These are phyloP conservation scores for Trichothecium roseum DNA, from an alignment of 2,329 filamentous ascomycete species.

Conservation along the genomic window DNA sequence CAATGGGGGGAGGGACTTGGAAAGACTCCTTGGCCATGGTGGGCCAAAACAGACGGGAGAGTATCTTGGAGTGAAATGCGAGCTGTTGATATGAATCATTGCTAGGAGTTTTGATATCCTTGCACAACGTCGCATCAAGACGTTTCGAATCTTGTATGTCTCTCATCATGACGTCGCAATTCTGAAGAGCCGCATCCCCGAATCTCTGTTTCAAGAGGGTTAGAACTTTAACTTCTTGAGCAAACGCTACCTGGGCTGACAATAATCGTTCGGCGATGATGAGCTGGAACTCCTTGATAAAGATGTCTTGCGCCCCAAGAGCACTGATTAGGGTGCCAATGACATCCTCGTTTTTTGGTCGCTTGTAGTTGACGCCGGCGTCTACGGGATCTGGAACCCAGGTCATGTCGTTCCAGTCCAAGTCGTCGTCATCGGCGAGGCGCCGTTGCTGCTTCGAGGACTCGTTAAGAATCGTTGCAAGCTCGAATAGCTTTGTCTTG, in stretches of 20 bases:
- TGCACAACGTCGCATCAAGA: conserved; percentile 59
- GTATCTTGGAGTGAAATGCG: conserved; percentile 67
- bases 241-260: conserved; percentile 55
- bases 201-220: conserved; percentile 82
- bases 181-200: conserved; percentile 75
- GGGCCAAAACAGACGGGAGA: conserved; percentile 93
- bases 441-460: conserved; percentile 42
- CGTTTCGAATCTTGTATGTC: conserved; percentile 78
- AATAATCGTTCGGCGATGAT: conserved; percentile 78
- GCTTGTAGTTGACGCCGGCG: conserved; percentile 83
- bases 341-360: conserved; percentile 80
- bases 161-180: conserved; percentile 94
- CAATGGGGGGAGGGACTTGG: conserved; percentile 47
- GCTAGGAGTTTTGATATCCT: conserved; percentile 16
- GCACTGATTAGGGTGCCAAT: conserved; percentile 83
- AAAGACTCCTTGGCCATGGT: conserved; percentile 62
- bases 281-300: conserved; percentile 87
- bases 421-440: conserved; percentile 53
- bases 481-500: conserved; percentile 49
- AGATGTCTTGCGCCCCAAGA: conserved; percentile 80
- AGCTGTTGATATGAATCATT: conserved; percentile 9
- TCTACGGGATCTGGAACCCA: conserved; percentile 93
- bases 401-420: conserved; percentile 85
- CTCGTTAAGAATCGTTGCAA: conserved; percentile 56
- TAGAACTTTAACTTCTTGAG: conserved; percentile 73